Base-by-base conservation (phyloP, 352 stramenopile species). In the Phytophthora capsici region DNA sequence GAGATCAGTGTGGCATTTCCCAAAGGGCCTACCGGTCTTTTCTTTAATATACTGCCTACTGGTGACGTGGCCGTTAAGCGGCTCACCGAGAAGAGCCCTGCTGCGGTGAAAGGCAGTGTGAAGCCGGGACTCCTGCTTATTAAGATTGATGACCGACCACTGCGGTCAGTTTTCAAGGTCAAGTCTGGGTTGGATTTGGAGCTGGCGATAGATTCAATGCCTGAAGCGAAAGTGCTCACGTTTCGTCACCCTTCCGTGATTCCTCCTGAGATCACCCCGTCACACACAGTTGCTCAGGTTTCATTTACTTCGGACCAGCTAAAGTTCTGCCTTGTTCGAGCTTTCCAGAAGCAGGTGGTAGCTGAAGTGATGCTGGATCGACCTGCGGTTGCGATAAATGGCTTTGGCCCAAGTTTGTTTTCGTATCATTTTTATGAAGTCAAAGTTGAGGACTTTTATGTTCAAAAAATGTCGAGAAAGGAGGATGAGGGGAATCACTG, bases 351-450 rank as follows among this genome's bases (percentile, higher is more conserved):
- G 38, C 69, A 67, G 30, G 71, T 94, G 1, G 63, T 96, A 2
- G 78, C 80, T 1, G 80, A 92, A 48, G 50, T 86, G 8, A 74
- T 82, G 41, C 47, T 94, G 16, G 72, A 81, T 25, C 59, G 71
- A 1, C 84, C 84, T 22, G 43, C 66, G 1, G 69, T 96, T 12
- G 51, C 64, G 4, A 90, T 96, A 41, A 71, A 75, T 47, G 89
- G 89, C 0, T 95, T 88, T 69, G 89, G 89, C 0, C 86, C 87
- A 0, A 82, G 79, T 22, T 71, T 95, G 13, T 96, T 95, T 50
- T 86, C 81, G 16, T 96, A 86, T 32, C 89, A 96, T 61, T 72
- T 77, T 12, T 96, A 95, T 51, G 75, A 89, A 20, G 48, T 92
- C 9, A 51, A 71, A 25, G 80, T 91, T 17, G 57, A 58, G 10